phyloP scores from a whole-genome alignment of 495 filamentous ascomycete species.

The Achaetomiella virescens region DNA sequence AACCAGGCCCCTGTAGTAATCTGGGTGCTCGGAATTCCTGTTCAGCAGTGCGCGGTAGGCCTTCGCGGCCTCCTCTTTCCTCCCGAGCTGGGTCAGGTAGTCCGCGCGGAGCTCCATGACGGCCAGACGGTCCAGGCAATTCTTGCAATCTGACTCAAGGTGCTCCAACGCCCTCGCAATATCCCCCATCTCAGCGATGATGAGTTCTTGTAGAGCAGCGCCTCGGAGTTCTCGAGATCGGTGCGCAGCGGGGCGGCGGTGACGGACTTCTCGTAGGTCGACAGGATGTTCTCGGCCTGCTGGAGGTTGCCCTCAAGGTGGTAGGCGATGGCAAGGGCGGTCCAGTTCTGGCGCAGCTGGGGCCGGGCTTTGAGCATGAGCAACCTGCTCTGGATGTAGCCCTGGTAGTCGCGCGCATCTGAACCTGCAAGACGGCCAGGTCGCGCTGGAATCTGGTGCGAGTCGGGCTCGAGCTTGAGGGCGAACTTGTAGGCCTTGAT shows the following conservation, averaged over 20 bases:
- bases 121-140: constrained; percentile 77
- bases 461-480: constrained; percentile 84
- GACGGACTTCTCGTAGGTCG: constrained; percentile 86
- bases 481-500: constrained; percentile 99
- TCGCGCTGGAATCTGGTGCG: constrained; percentile 90
- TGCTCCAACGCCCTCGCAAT: constrained; percentile 77
- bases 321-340: constrained; percentile 84
- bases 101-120: constrained; percentile 83
- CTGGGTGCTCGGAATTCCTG: constrained; percentile 79
- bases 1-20: constrained; percentile 79
- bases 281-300: constrained; percentile 85
- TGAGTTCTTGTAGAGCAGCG: constrained; percentile 89
- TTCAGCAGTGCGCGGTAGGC: constrained; percentile 77
- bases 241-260: constrained; percentile 65
- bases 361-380: constrained; percentile 80
- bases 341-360: constrained; percentile 85
- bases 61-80: constrained; percentile 72
- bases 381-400: constrained; percentile 80
- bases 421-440: constrained; percentile 84
- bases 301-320: constrained; percentile 78
- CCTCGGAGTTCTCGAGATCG: constrained; percentile 92
- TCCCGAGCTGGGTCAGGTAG: constrained; percentile 72
- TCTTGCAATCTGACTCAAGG: constrained; percentile 67
- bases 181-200: constrained; percentile 85
- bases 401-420: constrained; percentile 95